Evolutionary conservation across 2,329 filamentous ascomycete genomes (phyloP), one percentile per base, ranked within the genome.

Genomic region (Metarhizium robertsii): DNA sequence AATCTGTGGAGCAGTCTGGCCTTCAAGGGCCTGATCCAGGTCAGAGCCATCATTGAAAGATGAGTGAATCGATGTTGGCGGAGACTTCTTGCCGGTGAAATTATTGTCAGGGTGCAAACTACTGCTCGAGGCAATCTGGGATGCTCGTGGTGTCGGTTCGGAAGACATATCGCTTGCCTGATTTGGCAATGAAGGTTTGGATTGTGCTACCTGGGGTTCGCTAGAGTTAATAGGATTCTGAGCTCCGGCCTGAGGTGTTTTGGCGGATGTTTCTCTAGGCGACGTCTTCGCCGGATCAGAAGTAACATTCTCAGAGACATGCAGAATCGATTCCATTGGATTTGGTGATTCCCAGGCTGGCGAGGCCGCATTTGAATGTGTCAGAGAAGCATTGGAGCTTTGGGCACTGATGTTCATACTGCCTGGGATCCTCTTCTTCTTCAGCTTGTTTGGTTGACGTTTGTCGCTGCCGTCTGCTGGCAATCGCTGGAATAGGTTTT

Each of bases 361-460:
- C 6, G 79, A 80, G 2, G 70, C 69, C 10, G 71, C 66, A 47
- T 72, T 69, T 13, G 75, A 76, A 43, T 69, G 67, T 6, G 74
- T 68, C 16, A 95, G 75, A 7, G 92, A 96, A 16, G 88, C 83
- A 6, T 83, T 87, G 16, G 94, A 97, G 66, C 92, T 96, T 60
- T 96, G 91, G 0, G 92, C 92, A 67, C 92, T 96, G 20, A 86
- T 86, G 62, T 90, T 92, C 25, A 87, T 73, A 65, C 88, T 90
- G 46, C 84, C 86, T 0, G 88, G 86, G 55, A 88, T 75, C 59
- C 85, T 79, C 71, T 90, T 96, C 76, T 97, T 97, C 69, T 87
- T 88, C 53, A 99, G 75, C 71, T 96, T 96, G 65, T 96, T 96
- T 0, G 91, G 90, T 66, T 86, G 87, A 49, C 88, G 82, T 63